phyloP scores from a whole-genome alignment of 495 filamentous ascomycete genomes.

The Schizothecium vesticola region DNA sequence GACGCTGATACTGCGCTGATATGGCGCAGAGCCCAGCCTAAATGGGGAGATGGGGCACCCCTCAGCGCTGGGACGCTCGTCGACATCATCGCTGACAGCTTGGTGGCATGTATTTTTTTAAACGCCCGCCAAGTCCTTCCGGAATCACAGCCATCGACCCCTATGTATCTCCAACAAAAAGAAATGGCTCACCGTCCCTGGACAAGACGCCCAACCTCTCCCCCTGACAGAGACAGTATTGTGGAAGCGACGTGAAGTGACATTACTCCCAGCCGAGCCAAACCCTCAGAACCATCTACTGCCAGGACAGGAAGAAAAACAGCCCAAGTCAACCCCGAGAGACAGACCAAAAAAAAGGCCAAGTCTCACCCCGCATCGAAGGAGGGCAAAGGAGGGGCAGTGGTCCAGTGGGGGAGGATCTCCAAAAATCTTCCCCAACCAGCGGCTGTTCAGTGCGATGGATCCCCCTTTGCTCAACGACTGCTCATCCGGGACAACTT shows the following conservation, averaged over 20 bases:
- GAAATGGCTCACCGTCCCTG: neutral
- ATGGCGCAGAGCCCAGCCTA: slow-evolving; percentile 5
- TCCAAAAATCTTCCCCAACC: neutral
- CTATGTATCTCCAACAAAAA: neutral
- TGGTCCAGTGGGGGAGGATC: neutral
- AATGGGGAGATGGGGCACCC: slow-evolving; percentile 8
- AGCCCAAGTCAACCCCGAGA: neutral
- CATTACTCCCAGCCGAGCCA: neutral
- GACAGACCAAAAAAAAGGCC: neutral
- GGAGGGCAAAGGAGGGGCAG: neutral
- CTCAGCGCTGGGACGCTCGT: neutral
- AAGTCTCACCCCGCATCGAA: neutral
- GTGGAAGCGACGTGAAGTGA: neutral
- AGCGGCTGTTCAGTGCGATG: neutral
- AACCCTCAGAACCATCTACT: neutral
- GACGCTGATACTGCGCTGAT: slow-evolving; percentile 2
- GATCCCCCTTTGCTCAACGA: neutral
- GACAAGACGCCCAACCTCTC: neutral
- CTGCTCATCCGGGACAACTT: neutral
- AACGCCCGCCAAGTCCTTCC: neutral
- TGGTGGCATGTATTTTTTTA: neutral
- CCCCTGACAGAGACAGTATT: neutral
- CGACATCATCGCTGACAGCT: slow-evolving; percentile 9
- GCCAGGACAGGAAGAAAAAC: neutral
- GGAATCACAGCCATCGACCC: neutral